Conservation (phyloP, 129 eudicot genomes). For the Lonicera japonica region DNA sequence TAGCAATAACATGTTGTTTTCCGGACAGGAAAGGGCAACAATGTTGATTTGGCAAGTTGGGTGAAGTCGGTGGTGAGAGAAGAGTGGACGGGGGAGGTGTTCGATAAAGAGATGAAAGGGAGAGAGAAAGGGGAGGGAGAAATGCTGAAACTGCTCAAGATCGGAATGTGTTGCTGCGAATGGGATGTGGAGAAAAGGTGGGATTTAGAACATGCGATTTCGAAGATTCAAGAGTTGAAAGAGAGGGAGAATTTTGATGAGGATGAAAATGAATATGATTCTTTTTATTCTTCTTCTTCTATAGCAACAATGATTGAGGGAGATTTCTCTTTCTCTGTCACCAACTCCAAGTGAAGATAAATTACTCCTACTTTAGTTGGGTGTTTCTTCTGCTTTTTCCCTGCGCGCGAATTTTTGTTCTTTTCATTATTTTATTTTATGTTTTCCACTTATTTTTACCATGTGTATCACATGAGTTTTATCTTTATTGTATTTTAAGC, state of each 20-base stretch:
- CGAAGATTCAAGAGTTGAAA: slow-evolving; percentile 13
- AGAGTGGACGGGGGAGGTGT: slow-evolving; percentile 25
- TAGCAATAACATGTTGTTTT: too few relatives aligned
- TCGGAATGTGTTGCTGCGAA: slow-evolving; percentile 18
- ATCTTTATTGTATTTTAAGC: too few relatives aligned
- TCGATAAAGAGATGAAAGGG: slow-evolving; percentile 17
- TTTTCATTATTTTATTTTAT: too few relatives aligned
- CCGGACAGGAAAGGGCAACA: slow-evolving; percentile 21
- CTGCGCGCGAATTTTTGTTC: too few relatives aligned
- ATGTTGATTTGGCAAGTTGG: slow-evolving; percentile 40
- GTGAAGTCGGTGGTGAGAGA: slow-evolving; percentile 20
- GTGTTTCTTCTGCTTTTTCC: too few relatives aligned
- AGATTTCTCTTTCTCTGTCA: slow-evolving; percentile 16
- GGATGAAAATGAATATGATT: not conserved
- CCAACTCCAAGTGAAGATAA: not conserved
- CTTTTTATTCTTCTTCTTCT: slow-evolving; percentile 9
- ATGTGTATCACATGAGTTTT: too few relatives aligned
- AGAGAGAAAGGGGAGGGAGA: slow-evolving; percentile 12
- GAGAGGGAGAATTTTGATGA: slow-evolving; percentile 17
- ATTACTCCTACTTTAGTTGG: too few relatives aligned
- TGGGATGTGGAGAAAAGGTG: slow-evolving; percentile 14
- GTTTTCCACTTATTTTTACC: too few relatives aligned
- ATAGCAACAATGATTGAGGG: slow-evolving; percentile 5
- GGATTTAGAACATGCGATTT: slow-evolving; percentile 12
- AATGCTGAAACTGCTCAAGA: slow-evolving; percentile 14